Percentiles rank a stretch among this genome's conserved stretches.
phyloP scores from a whole-genome alignment of 2,329 filamentous ascomycete species.

The Fusarium fracticaudum region DNA sequence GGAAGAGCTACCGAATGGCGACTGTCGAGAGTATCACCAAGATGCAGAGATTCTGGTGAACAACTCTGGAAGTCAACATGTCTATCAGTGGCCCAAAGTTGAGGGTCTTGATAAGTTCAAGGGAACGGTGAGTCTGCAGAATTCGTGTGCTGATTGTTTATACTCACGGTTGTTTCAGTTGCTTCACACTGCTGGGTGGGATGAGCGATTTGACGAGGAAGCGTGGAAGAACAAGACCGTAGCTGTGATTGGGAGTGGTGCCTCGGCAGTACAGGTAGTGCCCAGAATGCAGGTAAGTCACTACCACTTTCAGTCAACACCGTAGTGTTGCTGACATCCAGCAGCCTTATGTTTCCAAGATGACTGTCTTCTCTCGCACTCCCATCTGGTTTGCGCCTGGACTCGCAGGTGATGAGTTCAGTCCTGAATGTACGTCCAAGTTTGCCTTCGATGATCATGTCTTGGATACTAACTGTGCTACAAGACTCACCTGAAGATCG shows the following conservation, averaged over 20 bases:
- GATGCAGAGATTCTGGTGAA: neutral
- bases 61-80: neutral
- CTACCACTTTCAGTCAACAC: fast-evolving
- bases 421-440: neutral
- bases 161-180: neutral
- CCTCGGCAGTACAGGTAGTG: neutral
- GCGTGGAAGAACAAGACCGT: neutral
- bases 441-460: fast-evolving
- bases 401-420: neutral
- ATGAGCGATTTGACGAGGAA: neutral
- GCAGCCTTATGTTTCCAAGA: neutral
- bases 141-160: fast-evolving
- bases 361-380: neutral
- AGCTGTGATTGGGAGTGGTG: neutral
- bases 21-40: neutral
- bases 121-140: neutral
- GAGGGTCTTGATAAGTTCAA: neutral
- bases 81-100: neutral
- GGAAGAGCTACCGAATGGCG: neutral
- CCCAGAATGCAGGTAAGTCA: neutral
- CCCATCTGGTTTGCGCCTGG: neutral
- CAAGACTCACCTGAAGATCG: neutral
- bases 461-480: fast-evolving
- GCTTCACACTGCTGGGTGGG: neutral
- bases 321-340: fast-evolving